Base-by-base conservation (phyloP, 2,329 filamentous ascomycete species). In the Chaetothyriales sp. region DNA sequence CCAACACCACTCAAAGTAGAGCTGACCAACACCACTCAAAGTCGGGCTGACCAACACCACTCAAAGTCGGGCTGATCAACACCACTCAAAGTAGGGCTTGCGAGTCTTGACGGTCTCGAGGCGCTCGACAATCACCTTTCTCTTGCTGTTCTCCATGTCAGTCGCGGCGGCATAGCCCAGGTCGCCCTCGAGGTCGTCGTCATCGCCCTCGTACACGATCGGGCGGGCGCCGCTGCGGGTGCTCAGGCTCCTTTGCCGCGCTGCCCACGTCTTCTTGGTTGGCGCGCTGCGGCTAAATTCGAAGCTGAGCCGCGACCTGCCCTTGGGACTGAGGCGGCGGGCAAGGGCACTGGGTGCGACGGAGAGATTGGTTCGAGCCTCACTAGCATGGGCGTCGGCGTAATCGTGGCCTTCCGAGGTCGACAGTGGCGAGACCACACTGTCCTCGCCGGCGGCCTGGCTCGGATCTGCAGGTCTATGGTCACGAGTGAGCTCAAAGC, bases 51-150 rank as follows among this genome's bases (percentile, higher is more conserved):
- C 71, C 71, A 96, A 73, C 92, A 98, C 86, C 92, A 98, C 44
- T 86, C 22, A 25, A 25, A 25, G 22, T 25, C 22, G n/a, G n/a
- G n/a, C 22, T 3, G 22, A 25, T 71, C 71, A 96, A 73, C 92
- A 98, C 86, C 92, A 98, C 44, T 86, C 95, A 68, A 98, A 98
- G 28, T 98, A 88, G 1, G 92, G 92, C 64, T 94, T 93, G 65
- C 84, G 84, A 64, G 82, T 86, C 75, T 96, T 96, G 55, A 98
- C 92, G 53, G 90, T 85, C 73, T 98, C 92, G 52, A 98, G 70
- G 56, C 92, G 76, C 73, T 98, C 92, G 46, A 98, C 89, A 72
- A 98, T 96, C 46, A 98, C 92, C 68, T 92, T 94, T 61, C 89
- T 79, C 65, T 84, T 81, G 62, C 88, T 86, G 10, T 86, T 86